Percentiles rank a stretch among this genome's conserved stretches.
Evolutionary conservation across 2,329 filamentous ascomycete genomes (phyloP).

Genomic region (Myriosclerotinia duriaeana): DNA sequence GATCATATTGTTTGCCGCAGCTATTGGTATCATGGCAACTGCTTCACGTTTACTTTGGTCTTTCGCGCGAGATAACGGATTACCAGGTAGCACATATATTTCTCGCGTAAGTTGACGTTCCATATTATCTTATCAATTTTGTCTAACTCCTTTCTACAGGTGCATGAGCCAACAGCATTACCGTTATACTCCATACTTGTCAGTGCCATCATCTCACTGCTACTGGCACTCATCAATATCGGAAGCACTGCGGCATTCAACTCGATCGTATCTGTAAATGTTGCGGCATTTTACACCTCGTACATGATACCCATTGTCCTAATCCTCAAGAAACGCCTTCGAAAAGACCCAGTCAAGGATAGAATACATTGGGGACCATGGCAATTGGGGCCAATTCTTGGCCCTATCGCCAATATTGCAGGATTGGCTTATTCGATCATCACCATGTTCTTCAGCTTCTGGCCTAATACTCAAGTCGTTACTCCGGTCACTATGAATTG

Average conservation of each 20-base stretch:
- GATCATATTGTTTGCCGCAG: constrained; percentile 42
- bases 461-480: constrained; percentile 12
- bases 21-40: constrained; percentile 42
- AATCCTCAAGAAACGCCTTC: constrained; percentile 45
- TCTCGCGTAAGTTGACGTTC: constrained; percentile 34
- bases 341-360: constrained; percentile 25
- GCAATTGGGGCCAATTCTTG: constrained; percentile 24
- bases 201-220: constrained; percentile 39
- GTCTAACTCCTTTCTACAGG: constrained; percentile 26
- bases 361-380: constrained; percentile 27
- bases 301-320: constrained; percentile 46
- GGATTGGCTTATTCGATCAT: constrained; percentile 20
- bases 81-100: constrained; percentile 45
- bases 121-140: neutral
- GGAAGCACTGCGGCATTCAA: constrained; percentile 47
- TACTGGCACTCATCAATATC: constrained; percentile 46
- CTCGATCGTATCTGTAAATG: constrained; percentile 46
- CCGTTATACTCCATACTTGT: constrained; percentile 33
- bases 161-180: constrained; percentile 30
- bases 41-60: constrained; percentile 45
- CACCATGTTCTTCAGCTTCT: constrained; percentile 25
- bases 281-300: constrained; percentile 47
- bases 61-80: constrained; percentile 47
- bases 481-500: constrained; percentile 25
- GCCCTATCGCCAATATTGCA: constrained; percentile 19